A percentile compares a stretch with the other conserved stretches of the same genome.
phyloP scores from a whole-genome alignment of 345 rosid genomes.

The Rhodomyrtus tomentosa region DNA sequence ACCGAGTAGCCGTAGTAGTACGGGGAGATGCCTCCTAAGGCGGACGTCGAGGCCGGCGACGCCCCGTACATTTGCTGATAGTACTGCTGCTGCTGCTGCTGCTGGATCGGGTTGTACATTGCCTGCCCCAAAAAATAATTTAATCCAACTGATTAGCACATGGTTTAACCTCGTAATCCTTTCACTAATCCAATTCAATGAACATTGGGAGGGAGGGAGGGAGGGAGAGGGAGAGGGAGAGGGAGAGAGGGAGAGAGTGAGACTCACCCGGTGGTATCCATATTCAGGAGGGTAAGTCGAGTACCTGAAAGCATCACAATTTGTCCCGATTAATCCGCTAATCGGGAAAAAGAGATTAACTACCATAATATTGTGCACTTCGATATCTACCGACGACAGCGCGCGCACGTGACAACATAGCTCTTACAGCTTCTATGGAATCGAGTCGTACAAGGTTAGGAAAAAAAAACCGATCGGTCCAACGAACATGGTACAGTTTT shows the following conservation, averaged over 20 bases:
- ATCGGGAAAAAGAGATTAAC: neutral
- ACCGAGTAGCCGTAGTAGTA: constrained; percentile 58
- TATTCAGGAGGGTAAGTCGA: constrained; percentile 53
- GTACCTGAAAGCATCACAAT: constrained; percentile 40
- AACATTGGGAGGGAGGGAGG: neutral
- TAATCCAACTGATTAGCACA: neutral
- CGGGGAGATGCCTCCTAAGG: constrained; percentile 27
- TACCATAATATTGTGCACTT: too few species aligned
- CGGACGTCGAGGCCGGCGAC: constrained; percentile 13
- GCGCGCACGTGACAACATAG: neutral
- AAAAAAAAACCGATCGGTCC: neutral
- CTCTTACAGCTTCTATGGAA: neutral
- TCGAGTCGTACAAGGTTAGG: neutral
- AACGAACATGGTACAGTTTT: neutral
- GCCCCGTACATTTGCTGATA: constrained; percentile 47
- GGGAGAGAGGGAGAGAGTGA: neutral
- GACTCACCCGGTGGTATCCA: constrained; percentile 66
- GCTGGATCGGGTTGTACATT: constrained; percentile 32
- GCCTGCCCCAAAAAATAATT: constrained; percentile 24
- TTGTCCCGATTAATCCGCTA: neutral
- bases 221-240: neutral
- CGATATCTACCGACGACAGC: neutral
- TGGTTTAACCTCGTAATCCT: neutral
- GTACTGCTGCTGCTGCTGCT: constrained; percentile 47
- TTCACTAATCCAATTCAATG: neutral